These are phyloP conservation scores for Solanum lycopersicoides DNA, from an alignment of 257 asterid species.

Conservation along the genomic window DNA sequence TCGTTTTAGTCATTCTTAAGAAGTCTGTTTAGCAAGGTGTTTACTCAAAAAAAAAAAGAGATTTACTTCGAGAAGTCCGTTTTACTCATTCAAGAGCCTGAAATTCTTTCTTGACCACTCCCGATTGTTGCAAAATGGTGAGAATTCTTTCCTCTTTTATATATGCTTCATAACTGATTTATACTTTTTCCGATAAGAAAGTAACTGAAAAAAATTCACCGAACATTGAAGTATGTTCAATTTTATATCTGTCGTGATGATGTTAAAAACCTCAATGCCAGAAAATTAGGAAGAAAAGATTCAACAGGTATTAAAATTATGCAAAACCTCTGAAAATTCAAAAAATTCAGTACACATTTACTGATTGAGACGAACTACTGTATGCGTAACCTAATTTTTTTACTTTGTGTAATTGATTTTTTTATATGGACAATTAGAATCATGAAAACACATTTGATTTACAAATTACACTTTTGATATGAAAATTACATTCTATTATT, in stretches of 20 bases:
- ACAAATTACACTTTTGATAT: background rate
- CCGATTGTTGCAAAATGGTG: background rate
- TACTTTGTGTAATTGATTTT: background rate
- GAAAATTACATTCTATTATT: background rate
- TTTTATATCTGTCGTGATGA: background rate
- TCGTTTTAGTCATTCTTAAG: background rate
- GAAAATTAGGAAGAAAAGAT: background rate
- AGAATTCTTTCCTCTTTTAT: background rate
- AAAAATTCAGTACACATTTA: background rate
- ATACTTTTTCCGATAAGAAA: background rate
- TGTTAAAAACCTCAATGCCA: background rate
- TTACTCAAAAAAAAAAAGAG: background rate
- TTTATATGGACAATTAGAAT: background rate
- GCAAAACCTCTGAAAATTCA: background rate
- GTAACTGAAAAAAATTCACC: background rate
- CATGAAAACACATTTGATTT: background rate
- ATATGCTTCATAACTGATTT: background rate
- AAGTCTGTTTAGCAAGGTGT: background rate
- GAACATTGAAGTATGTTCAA: background rate
- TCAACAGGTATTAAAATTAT: background rate
- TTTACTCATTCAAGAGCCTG: background rate
- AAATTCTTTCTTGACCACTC: background rate
- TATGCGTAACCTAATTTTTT: no score
- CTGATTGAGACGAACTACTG: background rate
- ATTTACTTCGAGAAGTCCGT: background rate